phyloP scores from a whole-genome alignment of 805 yeast species.

The Spathaspora hagerdaliae region DNA sequence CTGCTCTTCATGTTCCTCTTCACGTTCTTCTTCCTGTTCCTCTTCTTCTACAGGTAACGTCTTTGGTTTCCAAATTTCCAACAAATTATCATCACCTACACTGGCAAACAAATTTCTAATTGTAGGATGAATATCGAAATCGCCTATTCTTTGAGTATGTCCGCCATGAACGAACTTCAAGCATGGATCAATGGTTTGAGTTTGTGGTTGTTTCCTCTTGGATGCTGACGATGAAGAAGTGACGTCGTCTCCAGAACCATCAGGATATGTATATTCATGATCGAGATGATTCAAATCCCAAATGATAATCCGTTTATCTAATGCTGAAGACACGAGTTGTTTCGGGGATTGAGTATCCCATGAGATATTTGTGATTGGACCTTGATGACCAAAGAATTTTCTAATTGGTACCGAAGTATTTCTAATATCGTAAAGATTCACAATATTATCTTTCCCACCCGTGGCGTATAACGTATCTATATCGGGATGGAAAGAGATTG shows the following conservation, averaged over 20 bases:
- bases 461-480: constrained; percentile 59
- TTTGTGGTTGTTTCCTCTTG: constrained; percentile 46
- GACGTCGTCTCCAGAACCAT: constrained; percentile 9
- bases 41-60: constrained; percentile 38
- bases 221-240: constrained; percentile 27
- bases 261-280: constrained; percentile 45
- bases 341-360: constrained; percentile 49
- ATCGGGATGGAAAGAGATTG: constrained; percentile 62
- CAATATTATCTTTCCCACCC: constrained; percentile 73
- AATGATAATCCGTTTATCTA: constrained; percentile 64
- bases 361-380: constrained; percentile 40
- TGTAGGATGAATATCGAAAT: constrained; percentile 62
- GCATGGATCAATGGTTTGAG: constrained; percentile 59
- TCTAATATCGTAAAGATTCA: constrained; percentile 73
- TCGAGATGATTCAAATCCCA: constrained; percentile 70
- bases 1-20: constrained; percentile 7
- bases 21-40: constrained; percentile 25
- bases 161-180: constrained; percentile 82
- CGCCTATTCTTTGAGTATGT: constrained; percentile 67
- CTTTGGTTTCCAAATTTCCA: constrained; percentile 76
- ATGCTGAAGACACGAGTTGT: constrained; percentile 52
- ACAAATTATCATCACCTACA: constrained; percentile 70
- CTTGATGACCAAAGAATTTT: constrained; percentile 62
- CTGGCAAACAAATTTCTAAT: constrained; percentile 57
- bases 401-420: constrained; percentile 56